Conservation (phyloP, 2,329 filamentous ascomycete genomes). For the Hymenoscyphus repandus region DNA sequence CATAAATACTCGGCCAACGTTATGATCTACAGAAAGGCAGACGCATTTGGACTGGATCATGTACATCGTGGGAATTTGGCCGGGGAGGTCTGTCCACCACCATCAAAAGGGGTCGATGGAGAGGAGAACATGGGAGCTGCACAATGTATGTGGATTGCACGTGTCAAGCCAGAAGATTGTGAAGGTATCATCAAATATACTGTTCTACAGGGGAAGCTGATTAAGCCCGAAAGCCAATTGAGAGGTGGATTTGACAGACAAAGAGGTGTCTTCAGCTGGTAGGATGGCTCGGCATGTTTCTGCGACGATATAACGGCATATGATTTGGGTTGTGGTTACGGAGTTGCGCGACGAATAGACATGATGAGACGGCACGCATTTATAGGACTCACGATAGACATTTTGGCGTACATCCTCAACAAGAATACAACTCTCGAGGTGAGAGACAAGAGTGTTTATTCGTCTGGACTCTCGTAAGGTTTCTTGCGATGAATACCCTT, state of each 20-base stretch:
- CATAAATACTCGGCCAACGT: conserved; percentile 97
- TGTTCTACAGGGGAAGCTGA: conserved; percentile 85
- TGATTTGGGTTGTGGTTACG: too few species aligned
- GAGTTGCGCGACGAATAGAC: too few species aligned
- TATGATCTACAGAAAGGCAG: conserved; percentile 69
- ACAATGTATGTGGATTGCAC: conserved; percentile 58
- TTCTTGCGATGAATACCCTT: too few species aligned
- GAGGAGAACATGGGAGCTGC: conserved; percentile 18
- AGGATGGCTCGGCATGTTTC: background rate
- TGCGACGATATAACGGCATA: too few species aligned
- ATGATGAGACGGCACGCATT: too few species aligned
- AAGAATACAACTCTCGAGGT: too few species aligned
- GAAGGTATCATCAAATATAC: conserved; percentile 90
- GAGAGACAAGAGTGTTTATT: too few species aligned
- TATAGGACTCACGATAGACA: too few species aligned
- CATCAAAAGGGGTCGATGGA: conserved; percentile 23
- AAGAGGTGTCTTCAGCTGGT: conserved; percentile 85
- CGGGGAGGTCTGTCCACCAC: conserved; percentile 28
- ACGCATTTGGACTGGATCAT: conserved; percentile 31
- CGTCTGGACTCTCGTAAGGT: too few species aligned
- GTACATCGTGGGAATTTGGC: conserved; percentile 30
- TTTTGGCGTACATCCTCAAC: too few species aligned
- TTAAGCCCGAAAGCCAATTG: conserved; percentile 82
- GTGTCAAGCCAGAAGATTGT: conserved; percentile 81
- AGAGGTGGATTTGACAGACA: conserved; percentile 84